Base-by-base conservation (phyloP, 31 red algal genomes). In the Endocladia muricata region DNA sequence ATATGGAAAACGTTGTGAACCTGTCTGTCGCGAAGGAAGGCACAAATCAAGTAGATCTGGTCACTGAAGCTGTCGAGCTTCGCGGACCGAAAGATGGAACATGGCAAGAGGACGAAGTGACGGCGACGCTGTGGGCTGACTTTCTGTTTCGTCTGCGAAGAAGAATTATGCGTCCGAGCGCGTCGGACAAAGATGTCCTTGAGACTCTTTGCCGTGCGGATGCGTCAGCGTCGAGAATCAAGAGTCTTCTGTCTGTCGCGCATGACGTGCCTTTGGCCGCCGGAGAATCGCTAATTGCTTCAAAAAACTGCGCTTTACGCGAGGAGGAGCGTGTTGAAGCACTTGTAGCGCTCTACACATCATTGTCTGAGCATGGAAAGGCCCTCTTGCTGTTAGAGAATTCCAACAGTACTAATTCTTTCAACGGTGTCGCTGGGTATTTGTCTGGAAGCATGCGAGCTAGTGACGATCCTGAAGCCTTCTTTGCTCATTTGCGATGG, bases 71-170 rank as follows among this genome's bases (percentile, higher is more conserved):
- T 4, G 88, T 91, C 32, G 88, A 91, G 32, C 59, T 91, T 6
- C 78, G 78, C 31, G 88, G 88, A 78, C n/a, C 40, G 19, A 47
- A 30, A 21, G 38, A 72, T n/a, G 49, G 31, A 26, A 37, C 15
- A 25, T 91, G 78, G 88, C 67, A 91, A 32, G 26, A 37, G n/a
- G 88, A 78, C 54, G 38, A 54, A 17, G 47, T 83, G 28, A 76
- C 69, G n/a, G 86, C 77, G 15, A 91, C 88, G 55, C 55, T 91
- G 70, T 91, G 88, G 88, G 88, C 88, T 23, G 88, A 91, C 61
- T 91, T 91, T 70, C 70, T 91, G 33, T 91, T 83, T 40, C 41
- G 88, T 17, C 33, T 91, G n/a, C 69, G 88, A 8, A 44, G 79
- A 52, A 40, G 79, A 37, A 73, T 83, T 11, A 91, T 91, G 88